Evolutionary conservation across 441 rosid species (phyloP).

Genomic region (Erysimum cheiri): DNA sequence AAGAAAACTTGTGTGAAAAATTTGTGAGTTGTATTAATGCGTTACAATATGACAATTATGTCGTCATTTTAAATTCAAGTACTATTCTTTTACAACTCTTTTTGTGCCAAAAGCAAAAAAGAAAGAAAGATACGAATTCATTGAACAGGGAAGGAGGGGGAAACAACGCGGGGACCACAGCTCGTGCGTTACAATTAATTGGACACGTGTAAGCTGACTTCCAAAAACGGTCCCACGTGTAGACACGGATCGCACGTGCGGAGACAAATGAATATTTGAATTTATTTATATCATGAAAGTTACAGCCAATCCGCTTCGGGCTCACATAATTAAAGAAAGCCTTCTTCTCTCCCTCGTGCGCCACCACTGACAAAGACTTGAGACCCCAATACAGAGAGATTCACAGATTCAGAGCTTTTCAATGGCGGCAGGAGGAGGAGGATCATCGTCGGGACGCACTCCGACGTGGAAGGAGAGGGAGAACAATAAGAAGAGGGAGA

Average conservation of each 20-base stretch:
- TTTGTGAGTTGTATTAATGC: background rate
- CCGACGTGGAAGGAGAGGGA: conserved; percentile 83
- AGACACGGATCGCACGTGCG: conserved; percentile 43
- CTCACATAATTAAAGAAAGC: conserved; percentile 24
- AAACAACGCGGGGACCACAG: conserved; percentile 43
- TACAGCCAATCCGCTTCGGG: conserved; percentile 37
- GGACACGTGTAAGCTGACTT: conserved; percentile 47
- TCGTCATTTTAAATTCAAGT: background rate
- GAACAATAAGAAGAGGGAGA: conserved; percentile 75
- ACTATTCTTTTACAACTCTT: background rate
- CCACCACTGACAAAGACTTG: conserved; percentile 35
- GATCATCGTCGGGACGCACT: conserved; percentile 54
- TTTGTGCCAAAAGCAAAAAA: background rate
- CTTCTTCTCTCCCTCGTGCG: conserved; percentile 41
- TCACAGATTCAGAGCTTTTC: conserved; percentile 13
- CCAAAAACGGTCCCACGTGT: conserved; percentile 25
- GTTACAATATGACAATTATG: conserved; percentile 5
- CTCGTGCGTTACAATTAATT: conserved; percentile 43
- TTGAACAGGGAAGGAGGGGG: conserved; percentile 31
- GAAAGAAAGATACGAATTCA: conserved; percentile 20
- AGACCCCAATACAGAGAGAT: conserved; percentile 18
- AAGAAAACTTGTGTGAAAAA: too few species aligned
- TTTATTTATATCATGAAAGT: conserved; percentile 19
- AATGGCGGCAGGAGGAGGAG: conserved; percentile 48
- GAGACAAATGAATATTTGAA: conserved; percentile 25